These are phyloP conservation scores for Gracilariopsis chorda DNA, from an alignment of 23 red algal genomes.

Conservation along the genomic window DNA sequence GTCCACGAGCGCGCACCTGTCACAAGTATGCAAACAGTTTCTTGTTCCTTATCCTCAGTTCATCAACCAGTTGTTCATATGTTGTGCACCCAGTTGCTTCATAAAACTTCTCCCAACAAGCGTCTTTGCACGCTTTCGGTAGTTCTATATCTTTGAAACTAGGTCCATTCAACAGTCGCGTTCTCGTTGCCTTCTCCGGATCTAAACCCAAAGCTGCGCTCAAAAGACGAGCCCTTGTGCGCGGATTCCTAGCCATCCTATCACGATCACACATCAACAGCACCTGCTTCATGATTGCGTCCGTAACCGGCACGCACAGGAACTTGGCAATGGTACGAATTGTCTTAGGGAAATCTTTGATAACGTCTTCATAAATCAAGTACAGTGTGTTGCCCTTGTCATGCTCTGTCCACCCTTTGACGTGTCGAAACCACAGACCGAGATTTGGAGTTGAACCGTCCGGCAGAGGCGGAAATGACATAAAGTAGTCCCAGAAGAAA, in stretches of 20 bases:
- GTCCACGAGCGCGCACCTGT: no score
- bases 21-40: not conserved
- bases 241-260: conserved; percentile 18
- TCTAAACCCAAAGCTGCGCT: not conserved
- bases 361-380: conserved; percentile 44
- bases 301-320: not conserved
- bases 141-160: conserved; percentile 10
- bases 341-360: conserved; percentile 3
- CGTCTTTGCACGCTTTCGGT: not conserved
- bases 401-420: not conserved
- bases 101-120: not conserved
- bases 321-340: conserved; percentile 24
- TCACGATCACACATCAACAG: conserved; percentile 17
- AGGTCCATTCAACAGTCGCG: not conserved
- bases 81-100: not conserved
- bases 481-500: not conserved
- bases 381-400: not conserved
- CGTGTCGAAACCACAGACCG: not conserved
- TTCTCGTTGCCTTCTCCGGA: not conserved
- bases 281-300: not conserved
- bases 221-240: not conserved
- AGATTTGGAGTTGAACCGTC: not conserved
- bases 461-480: not conserved
- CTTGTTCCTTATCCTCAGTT: not conserved
- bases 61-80: not conserved